phyloP scores from a whole-genome alignment of 2,329 filamentous ascomycete genomes.

The Didymella pomorum region DNA sequence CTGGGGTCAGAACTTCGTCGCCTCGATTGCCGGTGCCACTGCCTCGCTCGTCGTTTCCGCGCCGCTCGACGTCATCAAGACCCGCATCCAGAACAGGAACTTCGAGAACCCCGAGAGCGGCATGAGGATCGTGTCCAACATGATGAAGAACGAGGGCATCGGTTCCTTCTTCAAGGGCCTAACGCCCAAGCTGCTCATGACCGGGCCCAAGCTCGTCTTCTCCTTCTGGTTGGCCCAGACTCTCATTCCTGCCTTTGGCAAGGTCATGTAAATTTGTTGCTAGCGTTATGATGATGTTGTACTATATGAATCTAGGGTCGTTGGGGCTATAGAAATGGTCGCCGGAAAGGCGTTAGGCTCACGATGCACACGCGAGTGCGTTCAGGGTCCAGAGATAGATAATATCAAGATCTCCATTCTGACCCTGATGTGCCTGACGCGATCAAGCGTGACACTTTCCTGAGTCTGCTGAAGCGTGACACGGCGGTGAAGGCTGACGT shows the following conservation, averaged over 20 bases:
- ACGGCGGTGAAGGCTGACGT: not conserved
- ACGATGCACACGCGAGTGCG: conserved; percentile 23
- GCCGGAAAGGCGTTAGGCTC: conserved; percentile 28
- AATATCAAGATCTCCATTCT: conserved; percentile 37
- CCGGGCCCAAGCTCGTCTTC: conserved; percentile 97
- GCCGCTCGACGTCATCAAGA: conserved; percentile 98
- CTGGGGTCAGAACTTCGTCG: conserved; percentile 97
- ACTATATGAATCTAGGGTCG: conserved; percentile 35
- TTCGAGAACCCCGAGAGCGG: conserved; percentile 97
- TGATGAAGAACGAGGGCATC: conserved; percentile 89
- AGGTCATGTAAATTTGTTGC: conserved; percentile 60
- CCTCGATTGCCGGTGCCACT: conserved; percentile 92
- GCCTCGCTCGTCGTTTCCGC: conserved; percentile 97
- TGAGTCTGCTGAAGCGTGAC: not conserved
- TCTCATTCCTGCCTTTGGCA: conserved; percentile 90
- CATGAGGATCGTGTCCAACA: conserved; percentile 88
- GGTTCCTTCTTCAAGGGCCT: conserved; percentile 96
- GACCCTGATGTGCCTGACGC: not conserved
- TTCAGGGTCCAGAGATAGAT: conserved; percentile 15
- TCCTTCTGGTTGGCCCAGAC: conserved; percentile 99
- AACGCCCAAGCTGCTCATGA: conserved; percentile 98
- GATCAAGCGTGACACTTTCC: not conserved
- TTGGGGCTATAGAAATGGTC: conserved; percentile 27
- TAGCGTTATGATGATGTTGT: conserved; percentile 34
- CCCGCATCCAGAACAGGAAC: conserved; percentile 96